Conservation (phyloP, 805 yeast genomes). For the Limtongozyma cylindracea region DNA sequence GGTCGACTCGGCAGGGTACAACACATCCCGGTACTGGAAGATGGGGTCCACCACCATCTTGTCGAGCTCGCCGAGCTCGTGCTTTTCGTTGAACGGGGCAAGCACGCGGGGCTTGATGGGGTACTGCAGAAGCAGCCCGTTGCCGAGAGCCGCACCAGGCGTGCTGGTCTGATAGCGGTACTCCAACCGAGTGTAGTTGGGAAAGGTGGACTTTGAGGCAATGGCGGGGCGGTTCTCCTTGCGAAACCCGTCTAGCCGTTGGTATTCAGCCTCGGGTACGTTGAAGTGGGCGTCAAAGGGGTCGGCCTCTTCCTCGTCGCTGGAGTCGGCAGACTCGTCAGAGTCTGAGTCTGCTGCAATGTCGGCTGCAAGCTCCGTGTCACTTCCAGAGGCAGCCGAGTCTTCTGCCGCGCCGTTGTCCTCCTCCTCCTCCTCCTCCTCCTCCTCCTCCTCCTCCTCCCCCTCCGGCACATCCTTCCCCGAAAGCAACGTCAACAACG, state of each 20-base stretch:
- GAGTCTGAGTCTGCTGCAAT: slow-evolving; percentile 5
- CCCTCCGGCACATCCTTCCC: slow-evolving; percentile 13
- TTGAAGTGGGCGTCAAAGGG: slow-evolving; percentile 63
- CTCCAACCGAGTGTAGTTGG: slow-evolving; percentile 8
- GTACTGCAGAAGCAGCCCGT: slow-evolving; percentile 2
- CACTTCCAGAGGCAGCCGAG: slow-evolving; percentile 1
- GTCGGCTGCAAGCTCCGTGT: slow-evolving; percentile 7
- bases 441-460: slow-evolving; percentile 1
- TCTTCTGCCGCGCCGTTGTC: not conserved
- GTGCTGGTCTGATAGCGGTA: slow-evolving; percentile 4
- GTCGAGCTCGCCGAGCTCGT: slow-evolving; percentile 13
- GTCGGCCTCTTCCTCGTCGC: slow-evolving; percentile 20
- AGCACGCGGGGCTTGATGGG: slow-evolving; percentile 7
- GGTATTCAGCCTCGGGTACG: slow-evolving; percentile 7
- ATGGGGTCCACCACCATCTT: slow-evolving; percentile 31
- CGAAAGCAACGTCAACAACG: slow-evolving; percentile 34
- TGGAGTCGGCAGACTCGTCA: slow-evolving; percentile 8
- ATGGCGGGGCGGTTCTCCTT: slow-evolving; percentile 7
- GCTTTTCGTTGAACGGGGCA: slow-evolving; percentile 3
- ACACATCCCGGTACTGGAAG: slow-evolving; percentile 47
- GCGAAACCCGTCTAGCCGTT: slow-evolving; percentile 3
- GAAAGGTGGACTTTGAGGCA: slow-evolving; percentile 3
- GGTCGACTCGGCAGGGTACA: slow-evolving; percentile 26
- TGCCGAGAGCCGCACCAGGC: slow-evolving; percentile 1
- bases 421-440: not conserved